Conservation (phyloP, 176 grass and related monocot genomes). For the Zoysia pacifica region DNA sequence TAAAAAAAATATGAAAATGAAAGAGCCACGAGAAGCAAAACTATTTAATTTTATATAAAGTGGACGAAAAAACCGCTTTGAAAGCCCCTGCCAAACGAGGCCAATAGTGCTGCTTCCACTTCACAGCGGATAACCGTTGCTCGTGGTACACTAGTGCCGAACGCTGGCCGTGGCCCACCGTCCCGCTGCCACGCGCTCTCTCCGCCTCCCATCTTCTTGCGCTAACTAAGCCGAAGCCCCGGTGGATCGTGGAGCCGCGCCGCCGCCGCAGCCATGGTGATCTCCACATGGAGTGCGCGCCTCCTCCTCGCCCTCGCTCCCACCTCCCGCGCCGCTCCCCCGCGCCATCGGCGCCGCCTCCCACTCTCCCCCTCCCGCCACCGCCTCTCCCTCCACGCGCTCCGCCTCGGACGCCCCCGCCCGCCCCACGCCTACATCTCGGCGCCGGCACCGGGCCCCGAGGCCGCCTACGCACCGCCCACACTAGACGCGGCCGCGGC, state of each 20-base stretch:
- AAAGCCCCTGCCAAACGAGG: too few species aligned
- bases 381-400: not conserved
- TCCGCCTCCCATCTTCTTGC: not conserved
- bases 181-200: not conserved
- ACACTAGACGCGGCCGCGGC: conserved; percentile 35
- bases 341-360: not conserved
- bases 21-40: too few species aligned
- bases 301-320: conserved; percentile 41
- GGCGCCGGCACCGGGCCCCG: conserved; percentile 73
- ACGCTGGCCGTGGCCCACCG: not conserved
- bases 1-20: too few species aligned
- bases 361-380: not conserved
- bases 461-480: conserved; percentile 47
- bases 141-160: not conserved
- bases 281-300: conserved; percentile 44
- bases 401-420: conserved; percentile 20
- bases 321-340: not conserved
- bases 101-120: not conserved
- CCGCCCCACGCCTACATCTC: conserved; percentile 61
- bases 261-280: conserved; percentile 31
- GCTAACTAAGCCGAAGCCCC: not conserved
- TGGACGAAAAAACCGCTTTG: too few species aligned
- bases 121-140: not conserved
- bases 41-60: too few species aligned
- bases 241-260: not conserved